Conservation (phyloP, 164 flowering plant species). For the Umbellularia californica region DNA sequence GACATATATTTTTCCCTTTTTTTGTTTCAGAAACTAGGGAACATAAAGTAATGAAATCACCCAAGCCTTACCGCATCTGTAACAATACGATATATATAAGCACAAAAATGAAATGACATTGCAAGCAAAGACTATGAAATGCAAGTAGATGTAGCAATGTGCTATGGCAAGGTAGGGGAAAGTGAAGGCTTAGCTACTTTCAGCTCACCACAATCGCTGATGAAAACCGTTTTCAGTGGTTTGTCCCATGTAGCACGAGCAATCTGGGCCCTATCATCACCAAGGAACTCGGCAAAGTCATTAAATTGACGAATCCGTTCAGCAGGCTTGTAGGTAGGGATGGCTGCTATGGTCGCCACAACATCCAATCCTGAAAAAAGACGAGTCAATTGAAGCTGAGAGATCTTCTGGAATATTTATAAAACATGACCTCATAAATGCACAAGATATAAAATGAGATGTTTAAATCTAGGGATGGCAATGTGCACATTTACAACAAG, state of each 20-base stretch:
- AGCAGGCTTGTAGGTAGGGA: constrained; percentile 79
- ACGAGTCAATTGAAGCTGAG: background rate
- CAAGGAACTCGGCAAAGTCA: constrained; percentile 77
- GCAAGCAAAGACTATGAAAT: no score
- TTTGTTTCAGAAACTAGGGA: no score
- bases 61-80: no score
- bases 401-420: no score
- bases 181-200: constrained; percentile 78
- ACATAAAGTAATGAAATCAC: no score
- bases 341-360: constrained; percentile 67
- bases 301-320: constrained; percentile 79
- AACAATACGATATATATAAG: no score
- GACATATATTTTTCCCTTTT: no score
- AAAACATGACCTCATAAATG: no score
- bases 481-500: no score
- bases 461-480: no score
- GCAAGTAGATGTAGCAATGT: background rate
- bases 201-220: constrained; percentile 86
- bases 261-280: constrained; percentile 88
- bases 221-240: constrained; percentile 78
- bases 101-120: no score
- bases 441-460: no score
- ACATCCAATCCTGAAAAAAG: constrained; percentile 76
- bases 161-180: constrained; percentile 64
- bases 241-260: constrained; percentile 84